Percentiles rank a stretch among this genome's conserved stretches.
These are phyloP conservation scores for Clonostachys solani DNA, from an alignment of 2,329 filamentous ascomycete genomes.

Conservation along the genomic window DNA sequence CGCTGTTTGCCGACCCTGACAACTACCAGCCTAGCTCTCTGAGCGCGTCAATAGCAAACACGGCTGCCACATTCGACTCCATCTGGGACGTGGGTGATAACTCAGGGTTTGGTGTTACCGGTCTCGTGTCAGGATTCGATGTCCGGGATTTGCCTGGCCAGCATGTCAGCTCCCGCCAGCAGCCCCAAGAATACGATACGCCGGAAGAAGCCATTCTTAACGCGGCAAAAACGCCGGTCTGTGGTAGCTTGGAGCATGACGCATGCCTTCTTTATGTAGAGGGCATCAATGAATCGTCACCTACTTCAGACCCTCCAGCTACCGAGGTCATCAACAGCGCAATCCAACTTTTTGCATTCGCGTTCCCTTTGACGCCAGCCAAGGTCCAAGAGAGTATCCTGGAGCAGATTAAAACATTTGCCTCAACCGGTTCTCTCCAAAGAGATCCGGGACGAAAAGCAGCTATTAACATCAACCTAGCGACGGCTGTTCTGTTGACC, in stretches of 20 bases:
- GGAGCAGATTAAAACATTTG: conserved; percentile 86
- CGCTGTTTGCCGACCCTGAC: conserved; percentile 89
- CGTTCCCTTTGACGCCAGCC: conserved; percentile 80
- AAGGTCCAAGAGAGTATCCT: conserved; percentile 95
- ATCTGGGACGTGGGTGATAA: conserved; percentile 96
- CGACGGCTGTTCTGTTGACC: conserved; percentile 73
- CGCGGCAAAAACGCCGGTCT: conserved; percentile 66
- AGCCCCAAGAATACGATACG: conserved; percentile 45
- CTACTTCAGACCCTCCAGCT: conserved; percentile 69
- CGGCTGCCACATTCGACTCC: conserved; percentile 84
- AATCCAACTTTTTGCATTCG: conserved; percentile 88
- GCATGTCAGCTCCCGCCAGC: conserved; percentile 45
- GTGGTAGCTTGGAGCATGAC: conserved; percentile 84
- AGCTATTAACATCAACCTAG: conserved; percentile 87
- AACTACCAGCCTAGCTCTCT: conserved; percentile 81
- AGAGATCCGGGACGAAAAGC: conserved; percentile 85
- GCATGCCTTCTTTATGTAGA: conserved; percentile 74
- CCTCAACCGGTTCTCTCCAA: conserved; percentile 75
- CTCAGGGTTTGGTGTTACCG: conserved; percentile 88
- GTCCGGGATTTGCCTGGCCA: conserved; percentile 68
- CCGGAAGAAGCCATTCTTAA: conserved; percentile 62
- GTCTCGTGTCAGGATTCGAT: conserved; percentile 74
- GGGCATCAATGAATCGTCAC: conserved; percentile 32
- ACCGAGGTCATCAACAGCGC: conserved; percentile 95
- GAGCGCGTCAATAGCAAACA: conserved; percentile 86